Evolutionary conservation across 768 basidiomycete genomes (phyloP).

Genomic region (Boletellus sp.): DNA sequence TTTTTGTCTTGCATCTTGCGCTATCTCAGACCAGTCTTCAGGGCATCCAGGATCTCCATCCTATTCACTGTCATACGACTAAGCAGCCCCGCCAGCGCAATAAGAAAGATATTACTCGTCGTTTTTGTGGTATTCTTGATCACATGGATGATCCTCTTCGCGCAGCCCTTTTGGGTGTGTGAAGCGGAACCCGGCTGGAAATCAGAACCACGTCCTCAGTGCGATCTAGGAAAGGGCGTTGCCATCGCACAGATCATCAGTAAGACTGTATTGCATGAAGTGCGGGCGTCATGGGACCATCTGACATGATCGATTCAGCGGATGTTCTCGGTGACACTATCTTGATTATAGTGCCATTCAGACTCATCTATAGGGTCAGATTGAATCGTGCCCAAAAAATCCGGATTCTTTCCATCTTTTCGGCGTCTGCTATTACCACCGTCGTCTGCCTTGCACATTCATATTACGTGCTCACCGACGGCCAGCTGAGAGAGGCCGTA

Average conservation of each 20-base stretch:
- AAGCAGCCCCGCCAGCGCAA: neutral
- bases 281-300: neutral
- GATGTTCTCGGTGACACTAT: slow-evolving; percentile 2
- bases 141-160: slow-evolving; percentile 4
- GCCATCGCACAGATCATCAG: slow-evolving; percentile 1
- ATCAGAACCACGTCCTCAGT: neutral
- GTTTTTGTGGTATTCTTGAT: neutral
- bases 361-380: neutral
- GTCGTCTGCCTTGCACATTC: neutral
- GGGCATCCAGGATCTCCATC: slow-evolving; percentile 4
- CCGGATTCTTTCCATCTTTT: slow-evolving; percentile 4
- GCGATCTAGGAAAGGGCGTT: neutral
- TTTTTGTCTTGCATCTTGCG: neutral
- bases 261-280: neutral
- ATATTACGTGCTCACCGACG: slow-evolving; percentile 2
- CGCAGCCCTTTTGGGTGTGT: slow-evolving; percentile 3
- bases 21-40: neutral
- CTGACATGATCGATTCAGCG: neutral
- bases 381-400: slow-evolving; percentile 1
- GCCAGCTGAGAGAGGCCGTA: neutral
- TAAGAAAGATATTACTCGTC: neutral
- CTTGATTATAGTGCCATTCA: neutral
- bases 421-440: slow-evolving; percentile 4
- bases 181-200: slow-evolving; percentile 5
- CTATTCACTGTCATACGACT: slow-evolving; percentile 5